Base-by-base conservation (phyloP, 306 rosid species). In the Citrullus mucosospermus region DNA sequence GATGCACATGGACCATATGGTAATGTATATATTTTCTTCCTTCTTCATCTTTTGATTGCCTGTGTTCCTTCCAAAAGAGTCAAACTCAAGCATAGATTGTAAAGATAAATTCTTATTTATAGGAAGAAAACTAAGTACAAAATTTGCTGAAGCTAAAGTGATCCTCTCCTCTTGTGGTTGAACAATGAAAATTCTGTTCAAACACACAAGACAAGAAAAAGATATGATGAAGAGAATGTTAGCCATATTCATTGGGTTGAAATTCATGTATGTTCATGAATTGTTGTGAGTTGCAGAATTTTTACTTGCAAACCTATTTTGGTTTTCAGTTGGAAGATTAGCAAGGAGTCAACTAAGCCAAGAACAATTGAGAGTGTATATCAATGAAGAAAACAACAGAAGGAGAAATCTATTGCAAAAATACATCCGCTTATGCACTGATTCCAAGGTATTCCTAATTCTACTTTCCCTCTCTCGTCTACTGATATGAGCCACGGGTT, bases 361-460 rank as follows among this genome's bases (percentile, higher is more conserved):
- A 28, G 91, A 88, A 43, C 96, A 89, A 78, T 90, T 88, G 80
- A 82, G 86, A 77, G 82, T 84, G 36, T 84, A 90, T 68, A 20
- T 84, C 22, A 84, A 86, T 63, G 87, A 88, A 81, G 96, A 87
- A 82, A 87, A 87, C 56, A 81, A 72, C 76, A 90, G 82, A 83
- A 91, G 91, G 86, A 91, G 82, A 75, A 88, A 87, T 59, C 83
- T 88, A 13, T 13, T 95, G 89, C 93, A 85, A 56, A 89, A 89
- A 43, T 95, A 95, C 79, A 86, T 91, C 75, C 80, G 58, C 22
- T 73, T 89, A 65, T 88, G 88, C 66, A 81, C 57, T 36, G 92
- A 92, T 65, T 90, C 97, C 65, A 88, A 32, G 2, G 36, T 32
- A 32, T 32, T 32, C 36, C 36, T 32, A 32, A 32, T 32, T 32